Base-by-base conservation (phyloP, 2,329 filamentous ascomycete genomes). In the Aspergillus piperis region DNA sequence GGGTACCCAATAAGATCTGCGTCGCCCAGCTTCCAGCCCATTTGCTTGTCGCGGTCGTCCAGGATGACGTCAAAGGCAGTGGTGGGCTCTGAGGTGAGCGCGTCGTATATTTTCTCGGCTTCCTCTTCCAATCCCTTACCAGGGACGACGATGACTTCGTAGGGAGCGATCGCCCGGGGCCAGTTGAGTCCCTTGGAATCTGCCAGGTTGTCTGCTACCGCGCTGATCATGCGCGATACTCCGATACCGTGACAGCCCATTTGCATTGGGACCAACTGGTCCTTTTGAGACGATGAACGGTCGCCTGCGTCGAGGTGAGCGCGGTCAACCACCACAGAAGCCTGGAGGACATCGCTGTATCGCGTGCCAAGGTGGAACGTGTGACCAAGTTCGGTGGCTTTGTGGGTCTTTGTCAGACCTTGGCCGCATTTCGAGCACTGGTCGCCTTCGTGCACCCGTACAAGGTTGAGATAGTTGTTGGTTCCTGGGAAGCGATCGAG, bases 231-330 rank as follows among this genome's bases (percentile, higher is more conserved):
- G 48, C 95, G 89, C 5, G 92, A 96, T 17, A 99, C 87, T 1
- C 95, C 95, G 62, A 99, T 96, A 0, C 95, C 95, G 72, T 97
- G 92, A 73, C 95, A 99, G 58, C 95, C 95, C 95, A 99, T 99
- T 65, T 96, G 87, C 70, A 96, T 83, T 0, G 87, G 82, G 0
- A 86, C 81, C 8, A 74, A 73, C 15, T 76, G 69, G 50, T 50
- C 47, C n/a, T 50, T 30, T 30, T 27, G 23, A 5, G 47, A 30
- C 3, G 27, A n/a, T 19, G 7, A 30, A 27, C 70, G 64, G 23
- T 73, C 68, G 15, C 68, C 61, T 27, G 54, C 49, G 49, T 69
- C 49, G 54, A 64, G 49, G 62, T 62, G 62, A 8, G 66, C 64
- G 32, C 66, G 69, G 25, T 78, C 83, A 25, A 81, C 66, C 13